Evolutionary conservation across 495 filamentous ascomycete genomes (phyloP).

Genomic region (Bacidia rubella): DNA sequence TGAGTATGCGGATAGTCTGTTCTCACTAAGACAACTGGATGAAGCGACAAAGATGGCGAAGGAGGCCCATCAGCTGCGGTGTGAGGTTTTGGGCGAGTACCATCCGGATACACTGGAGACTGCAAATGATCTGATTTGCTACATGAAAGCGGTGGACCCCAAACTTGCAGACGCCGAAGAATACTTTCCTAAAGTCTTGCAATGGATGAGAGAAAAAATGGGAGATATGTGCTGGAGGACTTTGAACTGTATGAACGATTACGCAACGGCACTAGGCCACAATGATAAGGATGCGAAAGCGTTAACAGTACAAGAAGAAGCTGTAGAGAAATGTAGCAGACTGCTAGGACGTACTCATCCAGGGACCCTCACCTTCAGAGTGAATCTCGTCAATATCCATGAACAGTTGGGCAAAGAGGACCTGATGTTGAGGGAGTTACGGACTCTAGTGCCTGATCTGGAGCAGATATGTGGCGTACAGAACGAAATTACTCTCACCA

Average conservation of each 20-base stretch:
- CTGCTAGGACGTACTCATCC: neutral
- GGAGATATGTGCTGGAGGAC: neutral
- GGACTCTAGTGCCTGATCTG: neutral
- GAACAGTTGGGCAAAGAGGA: neutral
- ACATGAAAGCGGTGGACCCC: neutral
- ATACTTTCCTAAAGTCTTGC: neutral
- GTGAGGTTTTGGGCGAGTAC: neutral
- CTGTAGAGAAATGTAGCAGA: neutral
- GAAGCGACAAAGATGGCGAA: neutral
- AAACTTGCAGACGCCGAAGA: neutral
- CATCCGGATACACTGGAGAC: neutral
- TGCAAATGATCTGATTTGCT: neutral
- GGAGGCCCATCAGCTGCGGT: neutral
- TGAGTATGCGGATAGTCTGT: neutral
- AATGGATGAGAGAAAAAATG: neutral
- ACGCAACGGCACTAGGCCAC: neutral
- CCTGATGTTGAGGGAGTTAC: neutral
- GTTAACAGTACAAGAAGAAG: neutral
- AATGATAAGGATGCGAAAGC: neutral
- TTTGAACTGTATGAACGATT: neutral
- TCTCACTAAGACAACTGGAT: neutral
- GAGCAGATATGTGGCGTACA: neutral
- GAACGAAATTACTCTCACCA: neutral
- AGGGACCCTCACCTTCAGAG: neutral
- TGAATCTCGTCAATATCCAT: neutral